Percentiles rank a stretch among this genome's conserved stretches.
Conservation (phyloP, 371 early-diverging fungal genomes). For the Zopfochytrium polystomum region DNA sequence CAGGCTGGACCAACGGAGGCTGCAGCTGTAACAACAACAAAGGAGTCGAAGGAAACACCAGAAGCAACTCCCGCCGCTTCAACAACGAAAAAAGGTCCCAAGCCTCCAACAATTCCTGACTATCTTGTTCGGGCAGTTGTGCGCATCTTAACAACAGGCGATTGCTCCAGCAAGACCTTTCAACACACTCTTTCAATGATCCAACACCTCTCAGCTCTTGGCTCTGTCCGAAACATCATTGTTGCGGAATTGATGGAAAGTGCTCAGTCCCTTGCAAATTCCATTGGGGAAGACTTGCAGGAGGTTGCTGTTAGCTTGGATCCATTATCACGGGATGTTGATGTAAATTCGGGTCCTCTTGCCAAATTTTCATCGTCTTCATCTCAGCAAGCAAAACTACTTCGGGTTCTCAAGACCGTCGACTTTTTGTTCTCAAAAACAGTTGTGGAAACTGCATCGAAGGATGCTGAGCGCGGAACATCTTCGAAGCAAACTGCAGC, state of each 20-base stretch:
- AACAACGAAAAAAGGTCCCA: too few species aligned
- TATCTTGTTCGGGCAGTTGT: slow-evolving; percentile 69
- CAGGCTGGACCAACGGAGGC: slow-evolving; percentile 4
- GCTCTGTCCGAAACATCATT: slow-evolving; percentile 72
- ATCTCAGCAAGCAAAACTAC: slow-evolving; percentile 84
- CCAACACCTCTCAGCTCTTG: slow-evolving; percentile 75
- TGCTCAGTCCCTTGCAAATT: slow-evolving; percentile 67
- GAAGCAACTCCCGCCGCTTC: slow-evolving; percentile 7
- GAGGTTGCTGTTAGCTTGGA: slow-evolving; percentile 44
- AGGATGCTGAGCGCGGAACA: slow-evolving; percentile 1
- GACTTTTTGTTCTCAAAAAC: slow-evolving; percentile 77
- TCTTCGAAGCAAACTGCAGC: neutral
- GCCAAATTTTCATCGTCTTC: slow-evolving; percentile 69
- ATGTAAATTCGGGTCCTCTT: slow-evolving; percentile 57
- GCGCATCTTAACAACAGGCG: slow-evolving; percentile 83
- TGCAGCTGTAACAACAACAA: slow-evolving; percentile 1
- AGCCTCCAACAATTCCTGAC: slow-evolving; percentile 40
- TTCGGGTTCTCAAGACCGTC: slow-evolving; percentile 90
- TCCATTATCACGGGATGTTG: slow-evolving; percentile 58
- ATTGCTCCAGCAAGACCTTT: slow-evolving; percentile 91
- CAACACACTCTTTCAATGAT: slow-evolving; percentile 85
- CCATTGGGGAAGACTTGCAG: slow-evolving; percentile 66
- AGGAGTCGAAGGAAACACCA: slow-evolving; percentile 13
- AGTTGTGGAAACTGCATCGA: slow-evolving; percentile 29
- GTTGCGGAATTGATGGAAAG: slow-evolving; percentile 68